Evolutionary conservation across 108 stramenopile genomes (phyloP).

Genomic region (Cyclotella baltica): DNA sequence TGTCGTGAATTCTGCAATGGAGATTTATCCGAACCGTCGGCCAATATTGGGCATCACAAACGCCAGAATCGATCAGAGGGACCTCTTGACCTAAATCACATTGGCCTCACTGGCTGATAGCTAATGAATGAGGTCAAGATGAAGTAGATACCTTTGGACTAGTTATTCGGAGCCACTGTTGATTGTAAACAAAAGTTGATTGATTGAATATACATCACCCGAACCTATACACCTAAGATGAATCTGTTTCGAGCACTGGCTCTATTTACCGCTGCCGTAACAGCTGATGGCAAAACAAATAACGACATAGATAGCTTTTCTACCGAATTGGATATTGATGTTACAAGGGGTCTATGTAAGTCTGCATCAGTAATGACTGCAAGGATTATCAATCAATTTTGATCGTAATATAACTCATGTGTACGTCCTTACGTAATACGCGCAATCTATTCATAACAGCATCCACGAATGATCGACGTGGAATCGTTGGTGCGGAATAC

Average conservation of each 20-base stretch:
- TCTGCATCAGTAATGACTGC: background rate
- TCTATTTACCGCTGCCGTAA: background rate
- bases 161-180: too few species aligned
- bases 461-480: conserved; percentile 3
- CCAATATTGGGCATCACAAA: too few species aligned
- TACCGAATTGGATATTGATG: background rate
- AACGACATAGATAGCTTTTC: background rate
- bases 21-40: too few species aligned
- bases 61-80: too few species aligned
- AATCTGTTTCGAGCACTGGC: background rate
- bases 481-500: background rate
- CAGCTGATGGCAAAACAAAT: background rate
- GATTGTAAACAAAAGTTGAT: background rate
- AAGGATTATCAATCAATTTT: background rate
- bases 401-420: background rate
- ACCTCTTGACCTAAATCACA: too few species aligned
- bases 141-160: too few species aligned
- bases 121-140: too few species aligned
- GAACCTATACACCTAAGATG: too few species aligned
- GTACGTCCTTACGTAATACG: background rate
- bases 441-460: background rate
- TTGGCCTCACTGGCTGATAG: too few species aligned
- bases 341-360: background rate
- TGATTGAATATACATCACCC: background rate
- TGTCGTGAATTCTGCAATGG: too few species aligned